Percentiles rank a stretch among this genome's conserved stretches.
phyloP scores from a whole-genome alignment of 805 yeast species.

The Starmerella sirachaensis region DNA sequence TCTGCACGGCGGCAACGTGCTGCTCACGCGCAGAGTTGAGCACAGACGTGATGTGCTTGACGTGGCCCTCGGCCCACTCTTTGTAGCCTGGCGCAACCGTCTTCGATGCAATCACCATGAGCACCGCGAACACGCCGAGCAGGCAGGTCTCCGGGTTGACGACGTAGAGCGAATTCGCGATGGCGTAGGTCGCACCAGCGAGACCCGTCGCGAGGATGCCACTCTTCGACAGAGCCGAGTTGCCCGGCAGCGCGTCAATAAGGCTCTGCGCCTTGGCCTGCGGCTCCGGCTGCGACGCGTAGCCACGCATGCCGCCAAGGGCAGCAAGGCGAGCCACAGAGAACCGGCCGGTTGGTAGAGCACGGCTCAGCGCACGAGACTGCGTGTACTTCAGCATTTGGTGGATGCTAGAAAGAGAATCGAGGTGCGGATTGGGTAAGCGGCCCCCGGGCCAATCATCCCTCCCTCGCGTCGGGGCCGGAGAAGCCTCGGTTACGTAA shows the following conservation, averaged over 20 bases:
- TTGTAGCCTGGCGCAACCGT: conserved; percentile 88
- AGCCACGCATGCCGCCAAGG: conserved; percentile 26
- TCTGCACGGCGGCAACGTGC: conserved; percentile 87
- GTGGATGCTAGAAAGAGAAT: no score
- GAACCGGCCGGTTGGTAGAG: no score
- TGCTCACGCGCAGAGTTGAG: conserved; percentile 78
- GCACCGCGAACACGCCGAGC: conserved; percentile 66
- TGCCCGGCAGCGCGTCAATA: conserved; percentile 89
- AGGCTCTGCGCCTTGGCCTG: conserved; percentile 55
- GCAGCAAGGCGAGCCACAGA: no score
- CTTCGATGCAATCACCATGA: conserved; percentile 66
- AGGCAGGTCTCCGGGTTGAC: conserved; percentile 89
- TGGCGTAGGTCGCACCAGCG: conserved; percentile 88
- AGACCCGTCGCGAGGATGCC: conserved; percentile 90
- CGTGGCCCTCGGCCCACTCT: conserved; percentile 82
- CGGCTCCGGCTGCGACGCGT: conserved; percentile 36
- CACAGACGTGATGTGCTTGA: conserved; percentile 66
- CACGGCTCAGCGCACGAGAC: no score
- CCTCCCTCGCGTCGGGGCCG: no score
- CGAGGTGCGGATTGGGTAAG: no score
- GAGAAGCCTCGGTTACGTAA: no score
- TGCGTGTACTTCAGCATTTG: no score
- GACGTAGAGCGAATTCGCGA: conserved; percentile 84
- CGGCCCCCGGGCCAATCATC: no score
- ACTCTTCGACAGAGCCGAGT: conserved; percentile 75